Percentiles rank a stretch among this genome's conserved stretches.
phyloP scores from a whole-genome alignment of 2,329 filamentous ascomycete genomes.

The Fusarium circinatum region DNA sequence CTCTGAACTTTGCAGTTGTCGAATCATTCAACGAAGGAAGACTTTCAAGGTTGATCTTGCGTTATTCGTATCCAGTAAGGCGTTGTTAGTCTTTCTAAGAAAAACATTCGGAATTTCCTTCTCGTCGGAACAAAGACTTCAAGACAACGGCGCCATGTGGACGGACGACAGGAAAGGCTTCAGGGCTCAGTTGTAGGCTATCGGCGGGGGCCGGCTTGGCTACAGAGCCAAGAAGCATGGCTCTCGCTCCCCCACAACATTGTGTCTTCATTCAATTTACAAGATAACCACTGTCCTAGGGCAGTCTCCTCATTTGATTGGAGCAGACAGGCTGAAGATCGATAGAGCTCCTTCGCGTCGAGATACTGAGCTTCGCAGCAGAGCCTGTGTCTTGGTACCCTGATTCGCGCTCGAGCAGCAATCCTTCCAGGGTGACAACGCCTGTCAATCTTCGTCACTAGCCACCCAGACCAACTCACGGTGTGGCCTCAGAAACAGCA shows the following conservation, averaged over 20 bases:
- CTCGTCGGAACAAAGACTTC: not conserved
- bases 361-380: not conserved
- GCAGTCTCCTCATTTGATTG: conserved; percentile 3
- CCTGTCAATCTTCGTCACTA: not conserved
- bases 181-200: conserved; percentile 18
- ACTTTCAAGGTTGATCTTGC: not conserved
- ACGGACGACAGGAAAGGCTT: not conserved
- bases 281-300: conserved; percentile 7
- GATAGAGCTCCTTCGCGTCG: conserved; percentile 1
- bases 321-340: not conserved
- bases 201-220: conserved; percentile 34
- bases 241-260: conserved; percentile 13
- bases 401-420: conserved; percentile 9
- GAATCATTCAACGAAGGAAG: not conserved
- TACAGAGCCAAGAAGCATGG: conserved; percentile 19
- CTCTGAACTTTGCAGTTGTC: not conserved
- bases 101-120: not conserved
- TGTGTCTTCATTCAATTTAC: not conserved
- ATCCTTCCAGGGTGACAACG: conserved; percentile 2
- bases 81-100: not conserved
- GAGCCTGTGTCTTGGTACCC: not conserved
- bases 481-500: conserved; percentile 34
- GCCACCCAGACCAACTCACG: conserved; percentile 22
- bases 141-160: conserved; percentile 7
- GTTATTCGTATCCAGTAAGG: not conserved